A percentile compares a stretch with the other conserved stretches of the same genome.
These are phyloP conservation scores for Hymenoscyphus fraxineus DNA, from an alignment of 2,329 filamentous ascomycete species.

Conservation along the genomic window DNA sequence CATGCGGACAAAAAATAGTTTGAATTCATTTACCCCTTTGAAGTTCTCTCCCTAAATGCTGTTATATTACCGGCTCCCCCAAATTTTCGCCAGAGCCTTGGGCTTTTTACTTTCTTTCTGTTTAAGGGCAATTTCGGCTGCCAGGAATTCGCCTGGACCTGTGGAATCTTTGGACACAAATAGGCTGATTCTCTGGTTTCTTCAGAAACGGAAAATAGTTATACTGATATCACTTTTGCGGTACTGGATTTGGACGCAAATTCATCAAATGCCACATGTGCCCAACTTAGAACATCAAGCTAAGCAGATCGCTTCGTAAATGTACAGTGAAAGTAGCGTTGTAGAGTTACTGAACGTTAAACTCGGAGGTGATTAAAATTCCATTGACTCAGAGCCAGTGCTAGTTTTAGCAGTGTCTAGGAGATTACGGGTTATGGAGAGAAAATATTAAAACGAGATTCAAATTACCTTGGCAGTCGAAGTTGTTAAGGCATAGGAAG, in stretches of 20 bases:
- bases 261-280: slow-evolving; percentile 11
- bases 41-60: slow-evolving; percentile 38
- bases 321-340: slow-evolving; percentile 62
- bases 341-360: no score
- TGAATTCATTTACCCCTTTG: slow-evolving; percentile 44
- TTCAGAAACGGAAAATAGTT: slow-evolving; percentile 44
- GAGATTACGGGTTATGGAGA: no score
- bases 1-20: slow-evolving; percentile 35
- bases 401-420: no score
- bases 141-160: slow-evolving; percentile 40
- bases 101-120: slow-evolving; percentile 41
- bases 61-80: slow-evolving; percentile 42
- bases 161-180: slow-evolving; percentile 48
- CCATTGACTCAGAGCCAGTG: no score
- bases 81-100: slow-evolving; percentile 40
- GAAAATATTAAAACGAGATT: no score
- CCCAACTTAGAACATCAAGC: background rate
- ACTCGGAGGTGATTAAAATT: no score
- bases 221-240: slow-evolving; percentile 51
- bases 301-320: slow-evolving; percentile 37
- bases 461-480: no score
- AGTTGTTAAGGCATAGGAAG: no score
- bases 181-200: slow-evolving; percentile 44
- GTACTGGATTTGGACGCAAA: slow-evolving; percentile 54
- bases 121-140: slow-evolving; percentile 41